phyloP scores from a whole-genome alignment of 2,329 filamentous ascomycete species.

The Moelleriella libera region DNA sequence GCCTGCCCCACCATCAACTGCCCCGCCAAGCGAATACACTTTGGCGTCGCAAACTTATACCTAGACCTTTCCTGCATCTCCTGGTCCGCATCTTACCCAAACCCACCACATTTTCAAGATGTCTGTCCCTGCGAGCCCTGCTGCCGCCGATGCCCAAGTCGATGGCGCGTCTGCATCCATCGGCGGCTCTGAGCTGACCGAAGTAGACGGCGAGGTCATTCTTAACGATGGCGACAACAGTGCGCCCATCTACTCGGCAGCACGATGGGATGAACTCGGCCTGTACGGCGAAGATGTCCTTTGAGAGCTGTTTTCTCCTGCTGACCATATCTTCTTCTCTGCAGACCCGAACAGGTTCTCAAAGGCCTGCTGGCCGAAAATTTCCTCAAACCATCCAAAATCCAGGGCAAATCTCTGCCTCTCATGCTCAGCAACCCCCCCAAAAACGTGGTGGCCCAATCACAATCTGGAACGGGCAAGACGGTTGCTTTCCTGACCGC shows the following conservation, averaged over 20 bases:
- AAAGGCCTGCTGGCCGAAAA: constrained; percentile 68
- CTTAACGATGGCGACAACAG: constrained; percentile 3
- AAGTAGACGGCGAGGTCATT: constrained; percentile 5
- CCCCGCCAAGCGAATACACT: no score
- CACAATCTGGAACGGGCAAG: constrained; percentile 97
- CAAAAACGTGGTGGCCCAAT: constrained; percentile 90
- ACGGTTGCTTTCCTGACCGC: constrained; percentile 94
- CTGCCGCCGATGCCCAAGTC: constrained; percentile 1
- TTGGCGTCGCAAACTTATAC: no score
- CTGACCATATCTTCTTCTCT: neutral
- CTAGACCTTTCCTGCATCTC: no score
- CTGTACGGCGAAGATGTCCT: constrained; percentile 2
- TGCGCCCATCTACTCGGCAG: constrained; percentile 4
- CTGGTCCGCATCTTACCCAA: no score
- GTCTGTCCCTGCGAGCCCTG: neutral
- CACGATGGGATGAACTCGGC: constrained; percentile 4
- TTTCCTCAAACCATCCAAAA: constrained; percentile 93
- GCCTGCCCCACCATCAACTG: no score
- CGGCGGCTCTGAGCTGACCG: constrained; percentile 2
- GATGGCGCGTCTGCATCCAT: constrained; percentile 5
- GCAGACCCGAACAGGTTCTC: constrained; percentile 42
- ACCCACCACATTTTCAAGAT: no score
- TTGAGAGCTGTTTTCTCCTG: neutral
- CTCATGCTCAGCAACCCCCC: constrained; percentile 80
- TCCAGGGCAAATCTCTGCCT: constrained; percentile 88